These are phyloP conservation scores for Inonotus hispidus DNA, from an alignment of 1,284 basidiomycete species.

Conservation along the genomic window DNA sequence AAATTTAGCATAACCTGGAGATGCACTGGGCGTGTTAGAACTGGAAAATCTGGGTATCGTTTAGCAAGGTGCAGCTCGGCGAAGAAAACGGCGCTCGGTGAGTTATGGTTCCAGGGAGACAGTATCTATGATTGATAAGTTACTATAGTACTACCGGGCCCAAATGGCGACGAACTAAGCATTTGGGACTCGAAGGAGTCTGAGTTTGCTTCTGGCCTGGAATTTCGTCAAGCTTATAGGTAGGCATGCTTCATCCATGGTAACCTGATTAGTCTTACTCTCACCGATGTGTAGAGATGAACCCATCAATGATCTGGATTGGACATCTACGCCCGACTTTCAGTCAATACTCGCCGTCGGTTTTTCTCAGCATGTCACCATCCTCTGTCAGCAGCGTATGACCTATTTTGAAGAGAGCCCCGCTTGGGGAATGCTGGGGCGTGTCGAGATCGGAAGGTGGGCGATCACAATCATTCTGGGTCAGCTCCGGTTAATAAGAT, in stretches of 20 bases:
- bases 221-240: slow-evolving; percentile 62
- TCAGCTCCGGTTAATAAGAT: neutral
- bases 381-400: slow-evolving; percentile 86
- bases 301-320: slow-evolving; percentile 76
- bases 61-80: slow-evolving; percentile 81
- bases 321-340: slow-evolving; percentile 85
- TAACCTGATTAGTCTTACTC: neutral
- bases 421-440: slow-evolving; percentile 74
- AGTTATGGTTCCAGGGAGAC: slow-evolving; percentile 23
- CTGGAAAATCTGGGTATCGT: slow-evolving; percentile 56
- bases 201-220: slow-evolving; percentile 88
- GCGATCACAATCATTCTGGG: slow-evolving; percentile 22
- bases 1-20: slow-evolving; percentile 43
- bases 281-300: slow-evolving; percentile 35
- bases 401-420: slow-evolving; percentile 81
- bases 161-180: slow-evolving; percentile 69
- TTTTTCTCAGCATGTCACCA: slow-evolving; percentile 67
- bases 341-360: slow-evolving; percentile 89
- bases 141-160: slow-evolving; percentile 45
- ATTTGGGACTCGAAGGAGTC: slow-evolving; percentile 94
- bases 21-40: slow-evolving; percentile 70
- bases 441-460: slow-evolving; percentile 65
- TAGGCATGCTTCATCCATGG: slow-evolving; percentile 28
- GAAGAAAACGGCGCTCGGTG: slow-evolving; percentile 81
- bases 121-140: slow-evolving; percentile 16